These are phyloP conservation scores for Kingdonia uniflora DNA, from an alignment of 164 flowering plant genomes.

Conservation along the genomic window DNA sequence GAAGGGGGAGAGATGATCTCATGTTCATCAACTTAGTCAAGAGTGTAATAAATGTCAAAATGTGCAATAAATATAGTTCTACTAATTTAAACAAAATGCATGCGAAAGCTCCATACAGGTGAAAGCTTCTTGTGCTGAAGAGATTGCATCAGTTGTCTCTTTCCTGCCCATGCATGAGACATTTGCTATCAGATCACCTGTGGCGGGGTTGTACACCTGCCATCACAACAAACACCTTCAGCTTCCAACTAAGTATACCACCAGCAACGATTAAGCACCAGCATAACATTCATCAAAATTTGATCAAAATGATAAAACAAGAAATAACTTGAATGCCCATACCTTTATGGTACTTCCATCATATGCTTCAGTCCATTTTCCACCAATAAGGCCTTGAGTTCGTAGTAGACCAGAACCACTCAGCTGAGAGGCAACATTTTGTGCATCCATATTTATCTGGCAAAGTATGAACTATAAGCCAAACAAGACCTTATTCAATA, in stretches of 20 bases:
- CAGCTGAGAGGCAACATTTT: constrained; percentile 31
- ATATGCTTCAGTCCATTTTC: constrained; percentile 81
- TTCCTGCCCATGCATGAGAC: constrained; percentile 80
- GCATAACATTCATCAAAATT: too few species aligned
- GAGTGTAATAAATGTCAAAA: too few species aligned
- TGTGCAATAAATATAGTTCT: too few species aligned
- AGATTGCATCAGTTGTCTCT: constrained; percentile 90
- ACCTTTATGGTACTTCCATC: constrained; percentile 74
- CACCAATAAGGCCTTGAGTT: constrained; percentile 76
- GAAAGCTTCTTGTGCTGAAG: constrained; percentile 72
- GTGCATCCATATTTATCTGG: constrained; percentile 54
- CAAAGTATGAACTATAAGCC: too few species aligned
- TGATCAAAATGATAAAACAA: neutral
- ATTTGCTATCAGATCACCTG: constrained; percentile 66
- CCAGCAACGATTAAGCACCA: neutral
- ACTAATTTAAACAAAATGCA: neutral
- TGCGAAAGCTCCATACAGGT: constrained; percentile 32
- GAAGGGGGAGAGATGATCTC: too few species aligned
- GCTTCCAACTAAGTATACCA: neutral
- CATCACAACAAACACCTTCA: constrained; percentile 16
- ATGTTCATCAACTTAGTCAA: too few species aligned
- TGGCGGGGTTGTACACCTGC: constrained; percentile 85
- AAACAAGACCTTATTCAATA: too few species aligned
- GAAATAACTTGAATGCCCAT: constrained; percentile 1
- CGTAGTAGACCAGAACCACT: constrained; percentile 42